A percentile compares a stretch with the other conserved stretches of the same genome.
Conservation (phyloP, 73 alveolate species). For the Tetrahymena malaccensis region DNA sequence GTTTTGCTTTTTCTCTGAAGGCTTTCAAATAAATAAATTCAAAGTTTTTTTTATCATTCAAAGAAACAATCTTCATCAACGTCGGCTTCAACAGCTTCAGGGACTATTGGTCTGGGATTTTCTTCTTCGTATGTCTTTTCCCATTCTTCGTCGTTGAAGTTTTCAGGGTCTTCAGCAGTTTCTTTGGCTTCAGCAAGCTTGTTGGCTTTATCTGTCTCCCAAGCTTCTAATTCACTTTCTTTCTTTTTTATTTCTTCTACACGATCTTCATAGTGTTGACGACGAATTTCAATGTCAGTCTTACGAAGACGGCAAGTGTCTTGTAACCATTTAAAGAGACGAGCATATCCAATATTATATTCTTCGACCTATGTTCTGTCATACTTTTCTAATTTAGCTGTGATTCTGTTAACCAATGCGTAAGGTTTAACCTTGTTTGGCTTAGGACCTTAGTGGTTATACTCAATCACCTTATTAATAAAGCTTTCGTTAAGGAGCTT, state of each 20-base stretch:
- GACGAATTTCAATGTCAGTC: constrained; percentile 30
- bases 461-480: constrained; percentile 35
- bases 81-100: not conserved
- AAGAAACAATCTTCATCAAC: not conserved
- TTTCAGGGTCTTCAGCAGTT: not conserved
- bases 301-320: constrained; percentile 23
- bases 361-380: constrained; percentile 19
- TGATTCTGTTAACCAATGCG: constrained; percentile 42
- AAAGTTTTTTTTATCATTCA: not conserved
- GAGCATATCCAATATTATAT: constrained; percentile 39
- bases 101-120: not conserved
- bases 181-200: constrained; percentile 20
- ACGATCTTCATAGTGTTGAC: constrained; percentile 7
- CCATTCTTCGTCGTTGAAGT: not conserved
- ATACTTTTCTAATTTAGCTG: not conserved
- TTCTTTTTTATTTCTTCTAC: not conserved
- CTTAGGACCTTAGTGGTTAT: constrained; percentile 77
- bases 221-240: constrained; percentile 6
- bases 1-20: not conserved
- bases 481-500: constrained; percentile 59
- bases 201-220: not conserved
- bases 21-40: not conserved
- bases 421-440: constrained; percentile 74
- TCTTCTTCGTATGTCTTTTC: not conserved
- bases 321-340: constrained; percentile 13